Evolutionary conservation across 148 eudicot genomes (phyloP).

Genomic region (Suaeda aralocaspica): DNA sequence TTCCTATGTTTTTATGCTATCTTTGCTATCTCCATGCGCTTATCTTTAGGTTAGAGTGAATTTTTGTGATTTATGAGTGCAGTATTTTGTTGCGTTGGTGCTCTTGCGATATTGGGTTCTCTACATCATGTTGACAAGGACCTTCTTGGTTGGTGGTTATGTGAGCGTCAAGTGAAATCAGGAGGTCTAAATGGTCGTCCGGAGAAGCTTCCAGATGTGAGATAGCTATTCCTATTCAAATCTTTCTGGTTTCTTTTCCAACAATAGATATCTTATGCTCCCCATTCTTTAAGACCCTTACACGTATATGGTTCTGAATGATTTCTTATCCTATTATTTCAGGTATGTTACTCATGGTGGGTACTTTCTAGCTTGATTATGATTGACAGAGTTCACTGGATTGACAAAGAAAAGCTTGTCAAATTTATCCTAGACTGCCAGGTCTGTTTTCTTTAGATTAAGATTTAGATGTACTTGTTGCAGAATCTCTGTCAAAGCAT

Average conservation of each 20-base stretch:
- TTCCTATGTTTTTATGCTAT: too few relatives aligned
- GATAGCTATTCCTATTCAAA: constrained; percentile 3
- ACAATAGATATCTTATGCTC: background rate
- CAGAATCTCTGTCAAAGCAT: background rate
- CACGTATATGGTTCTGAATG: background rate
- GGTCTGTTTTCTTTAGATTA: too few relatives aligned
- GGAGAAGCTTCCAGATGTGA: constrained; percentile 95
- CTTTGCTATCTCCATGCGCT: background rate
- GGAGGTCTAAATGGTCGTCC: constrained; percentile 99
- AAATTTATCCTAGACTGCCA: constrained; percentile 87
- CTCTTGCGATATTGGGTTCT: constrained; percentile 87
- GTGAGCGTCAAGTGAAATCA: constrained; percentile 90
- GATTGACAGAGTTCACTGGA: constrained; percentile 96
- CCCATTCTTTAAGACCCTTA: background rate
- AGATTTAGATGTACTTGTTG: background rate
- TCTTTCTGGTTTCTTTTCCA: background rate
- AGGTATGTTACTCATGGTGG: constrained; percentile 99
- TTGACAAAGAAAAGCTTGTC: constrained; percentile 76
- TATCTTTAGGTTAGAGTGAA: too few relatives aligned
- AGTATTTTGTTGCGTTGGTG: constrained; percentile 94
- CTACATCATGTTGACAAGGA: constrained; percentile 88
- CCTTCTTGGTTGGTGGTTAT: constrained; percentile 98
- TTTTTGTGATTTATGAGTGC: constrained; percentile 26
- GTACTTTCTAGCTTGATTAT: constrained; percentile 92
- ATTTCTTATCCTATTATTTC: constrained; percentile 2